A percentile compares a stretch with the other conserved stretches of the same genome.
Conservation (phyloP, 2,329 filamentous ascomycete genomes). For the Ophiostoma australiae region DNA sequence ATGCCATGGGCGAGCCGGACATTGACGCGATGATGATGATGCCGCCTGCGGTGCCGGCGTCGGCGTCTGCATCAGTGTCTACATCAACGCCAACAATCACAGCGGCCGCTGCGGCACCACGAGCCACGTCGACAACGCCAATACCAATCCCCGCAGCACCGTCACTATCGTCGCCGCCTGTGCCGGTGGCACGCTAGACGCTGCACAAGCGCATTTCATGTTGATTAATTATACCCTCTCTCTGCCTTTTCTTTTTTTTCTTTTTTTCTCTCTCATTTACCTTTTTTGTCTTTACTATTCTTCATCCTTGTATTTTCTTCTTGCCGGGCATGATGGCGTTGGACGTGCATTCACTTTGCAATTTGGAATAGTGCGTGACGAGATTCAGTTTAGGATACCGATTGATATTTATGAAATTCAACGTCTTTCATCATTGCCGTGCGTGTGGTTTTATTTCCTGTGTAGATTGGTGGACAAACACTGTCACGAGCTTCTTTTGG, state of each 20-base stretch:
- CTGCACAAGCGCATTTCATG: not conserved
- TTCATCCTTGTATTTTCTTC: not conserved
- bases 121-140: slow-evolving; percentile 23
- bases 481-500: no score
- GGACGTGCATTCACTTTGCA: not conserved
- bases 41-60: slow-evolving; percentile 25
- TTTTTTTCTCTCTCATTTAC: not conserved
- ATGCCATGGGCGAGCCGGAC: slow-evolving; percentile 56
- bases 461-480: no score
- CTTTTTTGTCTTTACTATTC: not conserved
- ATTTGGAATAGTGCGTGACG: not conserved
- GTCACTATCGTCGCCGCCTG: slow-evolving; percentile 13
- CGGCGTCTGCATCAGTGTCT: not conserved
- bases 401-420: no score
- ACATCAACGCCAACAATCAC: slow-evolving; percentile 7
- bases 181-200: not conserved
- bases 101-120: not conserved
- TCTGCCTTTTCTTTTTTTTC: not conserved
- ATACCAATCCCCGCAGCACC: slow-evolving; percentile 21
- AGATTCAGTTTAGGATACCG: not conserved
- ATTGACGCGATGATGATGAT: slow-evolving; percentile 35
- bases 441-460: no score
- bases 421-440: no score
- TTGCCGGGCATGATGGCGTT: not conserved
- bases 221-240: slow-evolving; percentile 6